phyloP scores from a whole-genome alignment of 192 early-diverging fungal species.

The Mortierella claussenii region DNA sequence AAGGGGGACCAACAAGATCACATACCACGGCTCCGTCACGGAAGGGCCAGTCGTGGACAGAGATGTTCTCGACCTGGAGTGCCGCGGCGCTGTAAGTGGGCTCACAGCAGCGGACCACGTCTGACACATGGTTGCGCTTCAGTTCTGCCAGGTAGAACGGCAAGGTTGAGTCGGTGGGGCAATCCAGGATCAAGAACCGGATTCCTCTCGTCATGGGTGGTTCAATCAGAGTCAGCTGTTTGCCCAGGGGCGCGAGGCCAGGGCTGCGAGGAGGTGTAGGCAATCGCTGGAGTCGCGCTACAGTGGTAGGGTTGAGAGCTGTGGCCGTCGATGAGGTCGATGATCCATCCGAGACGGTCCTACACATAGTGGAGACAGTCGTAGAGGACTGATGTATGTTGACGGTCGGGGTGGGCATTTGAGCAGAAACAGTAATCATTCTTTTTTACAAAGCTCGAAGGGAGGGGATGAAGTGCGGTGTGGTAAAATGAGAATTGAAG shows the following conservation, averaged over 20 bases:
- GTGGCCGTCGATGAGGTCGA: slow-evolving; percentile 3
- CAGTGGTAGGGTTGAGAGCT: slow-evolving; percentile 18
- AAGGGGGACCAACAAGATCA: neutral
- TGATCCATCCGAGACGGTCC: slow-evolving; percentile 22
- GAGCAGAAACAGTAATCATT: slow-evolving; percentile 21
- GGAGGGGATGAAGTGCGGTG: neutral
- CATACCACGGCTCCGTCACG: slow-evolving; percentile 86
- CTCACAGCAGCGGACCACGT: slow-evolving; percentile 94
- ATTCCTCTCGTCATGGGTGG: slow-evolving; percentile 62
- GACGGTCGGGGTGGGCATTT: neutral
- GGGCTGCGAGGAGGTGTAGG: slow-evolving; percentile 52
- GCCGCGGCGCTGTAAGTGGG: slow-evolving; percentile 79
- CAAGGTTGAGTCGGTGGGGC: slow-evolving; percentile 86
- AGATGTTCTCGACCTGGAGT: slow-evolving; percentile 69
- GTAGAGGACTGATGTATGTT: no score
- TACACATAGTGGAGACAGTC: slow-evolving; percentile 5
- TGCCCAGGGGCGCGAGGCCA: slow-evolving; percentile 59
- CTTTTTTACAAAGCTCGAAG: neutral
- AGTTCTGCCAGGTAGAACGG: slow-evolving; percentile 80
- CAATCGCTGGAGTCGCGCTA: slow-evolving; percentile 28
- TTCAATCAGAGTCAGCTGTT: slow-evolving; percentile 74
- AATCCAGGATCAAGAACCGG: slow-evolving; percentile 93
- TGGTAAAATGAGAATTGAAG: neutral
- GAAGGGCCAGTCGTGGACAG: slow-evolving; percentile 92
- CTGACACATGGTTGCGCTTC: slow-evolving; percentile 77